A percentile compares a stretch with the other conserved stretches of the same genome.
Conservation (phyloP, 1,284 basidiomycete genomes). For the Ustilago cynodontis region DNA sequence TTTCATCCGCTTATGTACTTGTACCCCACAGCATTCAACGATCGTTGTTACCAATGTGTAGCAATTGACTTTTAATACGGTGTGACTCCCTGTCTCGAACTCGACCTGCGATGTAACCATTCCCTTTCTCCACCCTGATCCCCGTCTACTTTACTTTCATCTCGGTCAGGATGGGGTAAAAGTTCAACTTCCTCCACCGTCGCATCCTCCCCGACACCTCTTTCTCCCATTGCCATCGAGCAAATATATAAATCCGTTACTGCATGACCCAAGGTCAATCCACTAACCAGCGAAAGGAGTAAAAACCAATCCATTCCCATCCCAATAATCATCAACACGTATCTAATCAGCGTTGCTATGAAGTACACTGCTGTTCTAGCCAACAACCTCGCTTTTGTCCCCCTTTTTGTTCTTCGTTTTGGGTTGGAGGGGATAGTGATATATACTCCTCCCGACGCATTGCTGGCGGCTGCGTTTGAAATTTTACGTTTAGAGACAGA, state of each 20-base stretch:
- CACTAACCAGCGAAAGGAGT: conserved; percentile 17
- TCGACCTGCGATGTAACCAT: not conserved
- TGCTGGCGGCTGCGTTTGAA: not conserved
- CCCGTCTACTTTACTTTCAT: not conserved
- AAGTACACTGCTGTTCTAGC: conserved; percentile 20
- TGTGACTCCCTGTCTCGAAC: not conserved
- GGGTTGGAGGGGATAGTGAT: not conserved
- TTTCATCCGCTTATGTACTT: not conserved
- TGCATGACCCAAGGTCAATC: conserved; percentile 19
- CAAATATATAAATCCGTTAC: conserved; percentile 11
- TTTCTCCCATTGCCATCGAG: not conserved
- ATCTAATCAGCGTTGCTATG: conserved; percentile 22
- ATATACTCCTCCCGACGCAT: too few relatives aligned
- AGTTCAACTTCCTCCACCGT: not conserved
- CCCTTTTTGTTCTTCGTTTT: too few relatives aligned
- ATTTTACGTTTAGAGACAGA: not conserved
- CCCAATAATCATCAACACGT: conserved; percentile 43
- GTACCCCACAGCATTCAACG: not conserved
- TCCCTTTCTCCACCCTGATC: not conserved
- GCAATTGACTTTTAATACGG: not conserved
- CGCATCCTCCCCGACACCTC: too few relatives aligned
- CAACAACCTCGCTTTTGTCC: not conserved
- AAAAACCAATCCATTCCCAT: conserved; percentile 55
- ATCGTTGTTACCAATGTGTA: not conserved
- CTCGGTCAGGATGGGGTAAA: not conserved